phyloP scores from a whole-genome alignment of 768 basidiomycete genomes.

The Podaxis carcinomalis region DNA sequence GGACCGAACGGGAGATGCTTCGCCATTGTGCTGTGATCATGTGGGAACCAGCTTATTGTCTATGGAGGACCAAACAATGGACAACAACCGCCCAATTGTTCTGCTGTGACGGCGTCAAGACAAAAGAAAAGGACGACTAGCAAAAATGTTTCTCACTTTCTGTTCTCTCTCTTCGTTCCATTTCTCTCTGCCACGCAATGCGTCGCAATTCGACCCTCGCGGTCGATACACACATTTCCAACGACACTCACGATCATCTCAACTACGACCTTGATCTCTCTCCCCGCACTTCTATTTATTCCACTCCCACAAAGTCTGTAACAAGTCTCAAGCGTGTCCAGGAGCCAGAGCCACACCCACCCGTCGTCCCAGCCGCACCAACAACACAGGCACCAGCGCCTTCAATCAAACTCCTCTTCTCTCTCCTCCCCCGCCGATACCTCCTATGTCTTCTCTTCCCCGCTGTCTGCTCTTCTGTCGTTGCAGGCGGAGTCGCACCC shows the following conservation, averaged over 20 bases:
- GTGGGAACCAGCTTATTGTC: slow-evolving; percentile 5
- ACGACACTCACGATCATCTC: slow-evolving; percentile 12
- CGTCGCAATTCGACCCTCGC: slow-evolving; percentile 19
- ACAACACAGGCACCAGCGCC: slow-evolving; percentile 29
- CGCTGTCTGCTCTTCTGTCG: slow-evolving; percentile 54
- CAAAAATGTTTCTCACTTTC: neutral
- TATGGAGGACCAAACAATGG: slow-evolving; percentile 9
- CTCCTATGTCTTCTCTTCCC: slow-evolving; percentile 57
- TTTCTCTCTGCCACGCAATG: slow-evolving; percentile 14
- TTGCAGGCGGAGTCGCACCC: slow-evolving; percentile 70
- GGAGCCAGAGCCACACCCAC: neutral
- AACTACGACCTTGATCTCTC: slow-evolving; percentile 21
- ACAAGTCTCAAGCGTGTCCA: neutral
- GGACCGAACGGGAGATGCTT: neutral
- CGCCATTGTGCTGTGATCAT: neutral
- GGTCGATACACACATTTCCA: slow-evolving; percentile 18
- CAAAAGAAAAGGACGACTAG: slow-evolving; percentile 10
- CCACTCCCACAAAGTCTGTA: slow-evolving; percentile 3
- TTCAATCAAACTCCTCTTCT: slow-evolving; percentile 62
- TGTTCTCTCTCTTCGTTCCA: slow-evolving; percentile 8
- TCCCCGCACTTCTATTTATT: slow-evolving; percentile 21
- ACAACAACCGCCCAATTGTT: slow-evolving; percentile 15
- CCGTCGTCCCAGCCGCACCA: slow-evolving; percentile 8
- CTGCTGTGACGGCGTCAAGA: slow-evolving; percentile 5
- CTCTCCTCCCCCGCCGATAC: slow-evolving; percentile 55